A percentile compares a stretch with the other conserved stretches of the same genome.
phyloP scores from a whole-genome alignment of 2,329 filamentous ascomycete species.

The Colletotrichum liaoningense region DNA sequence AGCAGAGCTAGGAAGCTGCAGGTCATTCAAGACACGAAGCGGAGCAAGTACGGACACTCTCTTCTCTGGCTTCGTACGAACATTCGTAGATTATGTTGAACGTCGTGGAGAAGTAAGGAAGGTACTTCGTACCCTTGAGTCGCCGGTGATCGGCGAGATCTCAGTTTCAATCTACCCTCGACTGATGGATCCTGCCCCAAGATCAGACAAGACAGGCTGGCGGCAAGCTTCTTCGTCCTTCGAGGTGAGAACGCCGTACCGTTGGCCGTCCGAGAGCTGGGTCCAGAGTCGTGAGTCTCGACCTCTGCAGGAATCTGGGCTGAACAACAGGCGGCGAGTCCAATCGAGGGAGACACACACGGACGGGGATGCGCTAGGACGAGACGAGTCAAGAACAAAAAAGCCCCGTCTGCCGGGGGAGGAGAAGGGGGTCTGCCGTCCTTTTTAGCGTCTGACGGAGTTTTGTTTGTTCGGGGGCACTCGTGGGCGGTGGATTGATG shows the following conservation, averaged over 20 bases:
- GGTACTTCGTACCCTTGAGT: not conserved
- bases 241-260: not conserved
- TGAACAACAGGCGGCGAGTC: conserved; percentile 16
- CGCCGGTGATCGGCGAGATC: conserved; percentile 7
- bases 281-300: not conserved
- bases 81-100: not conserved
- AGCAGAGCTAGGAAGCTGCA: conserved; percentile 2
- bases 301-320: conserved; percentile 15
- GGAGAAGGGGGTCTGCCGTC: conserved; percentile 8
- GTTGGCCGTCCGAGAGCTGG: conserved; percentile 19
- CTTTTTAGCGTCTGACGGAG: conserved; percentile 30
- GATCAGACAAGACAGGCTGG: conserved; percentile 8
- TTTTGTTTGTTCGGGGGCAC: conserved; percentile 12
- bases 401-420: conserved; percentile 21
- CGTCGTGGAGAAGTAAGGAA: not conserved
- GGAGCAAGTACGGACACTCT: not conserved
- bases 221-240: not conserved
- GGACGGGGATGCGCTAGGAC: conserved; percentile 27
- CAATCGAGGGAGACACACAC: conserved; percentile 30
- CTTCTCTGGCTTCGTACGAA: not conserved
- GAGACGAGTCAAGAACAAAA: conserved; percentile 21
- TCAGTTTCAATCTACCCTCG: not conserved
- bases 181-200: conserved; percentile 1
- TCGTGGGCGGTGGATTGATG: conserved; percentile 6
- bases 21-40: conserved; percentile 28